Percentiles rank a stretch among this genome's conserved stretches.
These are phyloP conservation scores for Lichtheimia corymbifera DNA, from an alignment of 371 early-diverging fungal species.

Conservation along the genomic window DNA sequence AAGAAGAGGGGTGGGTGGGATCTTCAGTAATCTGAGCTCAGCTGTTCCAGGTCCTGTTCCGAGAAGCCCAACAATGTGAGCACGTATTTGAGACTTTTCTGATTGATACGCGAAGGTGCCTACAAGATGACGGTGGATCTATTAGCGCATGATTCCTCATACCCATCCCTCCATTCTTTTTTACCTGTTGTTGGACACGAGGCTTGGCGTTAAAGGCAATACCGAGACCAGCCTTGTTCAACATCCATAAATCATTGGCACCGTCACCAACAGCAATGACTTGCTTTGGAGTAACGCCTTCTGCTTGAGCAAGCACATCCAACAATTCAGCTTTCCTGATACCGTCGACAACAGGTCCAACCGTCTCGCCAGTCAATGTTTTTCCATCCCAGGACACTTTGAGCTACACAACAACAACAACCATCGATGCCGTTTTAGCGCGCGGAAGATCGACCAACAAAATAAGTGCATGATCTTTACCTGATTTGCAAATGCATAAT, in stretches of 20 bases:
- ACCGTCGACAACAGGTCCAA: slow-evolving; percentile 91
- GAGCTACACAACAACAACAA: slow-evolving; percentile 43
- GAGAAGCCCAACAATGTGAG: slow-evolving; percentile 59
- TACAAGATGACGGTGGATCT: slow-evolving; percentile 7
- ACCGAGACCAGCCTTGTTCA: slow-evolving; percentile 94
- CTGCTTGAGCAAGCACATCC: slow-evolving; percentile 92
- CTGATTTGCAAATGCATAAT: slow-evolving; percentile 97
- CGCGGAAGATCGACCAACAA: slow-evolving; percentile 5
- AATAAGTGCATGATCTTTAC: slow-evolving; percentile 26
- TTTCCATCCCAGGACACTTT: slow-evolving; percentile 82
- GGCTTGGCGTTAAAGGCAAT: slow-evolving; percentile 99
- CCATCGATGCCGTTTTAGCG: background rate
- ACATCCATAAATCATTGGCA: slow-evolving; percentile 98
- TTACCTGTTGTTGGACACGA: slow-evolving; percentile 80
- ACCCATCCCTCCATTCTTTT: slow-evolving; percentile 33
- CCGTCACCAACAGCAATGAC: slow-evolving; percentile 99
- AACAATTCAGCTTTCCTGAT: slow-evolving; percentile 91
- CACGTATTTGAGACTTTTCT: slow-evolving; percentile 82
- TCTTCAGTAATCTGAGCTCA: slow-evolving; percentile 21
- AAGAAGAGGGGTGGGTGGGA: background rate
- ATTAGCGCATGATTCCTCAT: slow-evolving; percentile 17
- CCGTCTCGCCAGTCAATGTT: slow-evolving; percentile 81
- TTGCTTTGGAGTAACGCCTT: slow-evolving; percentile 81
- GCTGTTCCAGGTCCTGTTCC: slow-evolving; percentile 50
- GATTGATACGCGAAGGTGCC: slow-evolving; percentile 90